Conservation (phyloP, 805 yeast genomes). For the Starmerella bombicola region DNA sequence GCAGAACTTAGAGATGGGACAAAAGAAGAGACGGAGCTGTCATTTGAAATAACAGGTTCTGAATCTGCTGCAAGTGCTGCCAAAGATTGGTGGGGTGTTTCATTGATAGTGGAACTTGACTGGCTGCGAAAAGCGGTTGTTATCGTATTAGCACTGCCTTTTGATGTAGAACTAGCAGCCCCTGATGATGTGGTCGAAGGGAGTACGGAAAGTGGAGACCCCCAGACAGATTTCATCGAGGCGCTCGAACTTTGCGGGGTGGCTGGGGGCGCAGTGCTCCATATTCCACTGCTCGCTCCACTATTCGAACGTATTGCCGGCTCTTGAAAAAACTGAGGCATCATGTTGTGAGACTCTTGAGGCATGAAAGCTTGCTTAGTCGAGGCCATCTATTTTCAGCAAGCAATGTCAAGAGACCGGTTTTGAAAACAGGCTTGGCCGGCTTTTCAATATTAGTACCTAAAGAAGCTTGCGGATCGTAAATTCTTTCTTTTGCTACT, state of each 20-base stretch:
- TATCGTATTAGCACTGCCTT: not conserved
- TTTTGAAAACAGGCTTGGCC: no score
- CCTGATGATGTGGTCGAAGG: not conserved
- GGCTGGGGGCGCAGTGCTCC: slow-evolving; percentile 14
- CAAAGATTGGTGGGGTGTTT: slow-evolving; percentile 4
- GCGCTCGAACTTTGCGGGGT: slow-evolving; percentile 15
- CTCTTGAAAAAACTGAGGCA: slow-evolving; percentile 10
- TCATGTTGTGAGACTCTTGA: slow-evolving; percentile 7
- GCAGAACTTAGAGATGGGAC: slow-evolving; percentile 5
- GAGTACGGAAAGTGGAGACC: slow-evolving; percentile 11
- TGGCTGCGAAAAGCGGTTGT: not conserved
- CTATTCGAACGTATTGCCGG: not conserved
- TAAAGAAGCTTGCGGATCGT: no score
- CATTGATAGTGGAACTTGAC: not conserved
- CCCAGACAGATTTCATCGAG: slow-evolving; percentile 14
- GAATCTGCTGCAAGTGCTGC: slow-evolving; percentile 19
- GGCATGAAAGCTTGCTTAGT: slow-evolving; percentile 14
- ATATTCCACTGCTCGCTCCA: slow-evolving; percentile 5
- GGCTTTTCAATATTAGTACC: no score
- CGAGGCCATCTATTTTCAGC: slow-evolving; percentile 11
- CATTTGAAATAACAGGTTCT: slow-evolving; percentile 11
- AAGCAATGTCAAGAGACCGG: not conserved
- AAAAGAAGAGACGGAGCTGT: not conserved
- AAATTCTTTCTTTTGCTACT: no score
- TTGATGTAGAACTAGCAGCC: not conserved